Evolutionary conservation across 345 rosid genomes (phyloP).

Genomic region (Populus tremula): DNA sequence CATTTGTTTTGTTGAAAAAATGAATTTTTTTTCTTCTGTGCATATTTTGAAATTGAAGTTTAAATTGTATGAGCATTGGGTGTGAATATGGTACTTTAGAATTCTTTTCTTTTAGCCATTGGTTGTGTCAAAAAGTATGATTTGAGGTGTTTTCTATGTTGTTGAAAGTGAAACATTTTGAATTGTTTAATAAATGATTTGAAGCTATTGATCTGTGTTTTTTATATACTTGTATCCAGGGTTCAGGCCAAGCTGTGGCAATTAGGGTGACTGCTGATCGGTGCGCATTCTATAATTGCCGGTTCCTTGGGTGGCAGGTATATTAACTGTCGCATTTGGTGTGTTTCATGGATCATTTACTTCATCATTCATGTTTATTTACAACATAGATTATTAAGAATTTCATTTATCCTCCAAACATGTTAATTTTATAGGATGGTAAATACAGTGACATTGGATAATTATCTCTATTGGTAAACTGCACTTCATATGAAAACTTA

Average conservation of each 20-base stretch:
- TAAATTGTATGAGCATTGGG: neutral
- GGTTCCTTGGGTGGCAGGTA: conserved; percentile 90
- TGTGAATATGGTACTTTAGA: neutral
- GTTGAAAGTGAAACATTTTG: neutral
- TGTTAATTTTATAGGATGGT: neutral
- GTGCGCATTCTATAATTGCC: conserved; percentile 91
- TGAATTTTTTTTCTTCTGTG: neutral
- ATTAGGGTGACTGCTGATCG: conserved; percentile 91
- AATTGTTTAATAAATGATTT: neutral
- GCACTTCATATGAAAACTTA: neutral
- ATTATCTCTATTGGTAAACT: neutral
- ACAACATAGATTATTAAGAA: neutral
- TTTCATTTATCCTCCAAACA: neutral
- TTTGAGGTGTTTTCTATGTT: neutral
- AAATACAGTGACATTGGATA: neutral
- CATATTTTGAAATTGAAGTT: neutral
- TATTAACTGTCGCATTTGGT: neutral
- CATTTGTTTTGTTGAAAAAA: neutral
- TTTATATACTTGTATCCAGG: neutral
- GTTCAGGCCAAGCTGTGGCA: conserved; percentile 83
- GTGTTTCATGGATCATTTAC: neutral
- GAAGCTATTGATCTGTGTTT: neutral
- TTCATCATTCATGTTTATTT: neutral
- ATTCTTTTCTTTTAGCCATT: neutral
- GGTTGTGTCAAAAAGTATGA: neutral